A percentile compares a stretch with the other conserved stretches of the same genome.
These are phyloP conservation scores for Cladosporium sp. DNA, from an alignment of 2,329 filamentous ascomycete species.

Conservation along the genomic window DNA sequence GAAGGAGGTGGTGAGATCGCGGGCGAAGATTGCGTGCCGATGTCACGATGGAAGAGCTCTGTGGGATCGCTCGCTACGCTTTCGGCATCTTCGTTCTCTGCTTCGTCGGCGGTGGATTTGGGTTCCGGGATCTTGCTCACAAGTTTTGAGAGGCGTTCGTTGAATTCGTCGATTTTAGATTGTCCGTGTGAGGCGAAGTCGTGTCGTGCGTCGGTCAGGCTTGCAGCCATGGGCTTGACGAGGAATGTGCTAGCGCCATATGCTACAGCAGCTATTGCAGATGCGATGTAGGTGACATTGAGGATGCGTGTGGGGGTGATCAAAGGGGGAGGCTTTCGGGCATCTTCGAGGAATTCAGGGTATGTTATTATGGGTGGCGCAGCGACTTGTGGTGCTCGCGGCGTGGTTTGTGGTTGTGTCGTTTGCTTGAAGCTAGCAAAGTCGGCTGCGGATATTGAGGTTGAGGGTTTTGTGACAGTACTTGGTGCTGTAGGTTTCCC, in stretches of 20 bases:
- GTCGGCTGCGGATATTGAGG: conserved; percentile 26
- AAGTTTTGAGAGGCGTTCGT: conserved; percentile 51
- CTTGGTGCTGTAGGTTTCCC: neutral
- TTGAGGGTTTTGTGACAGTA: neutral
- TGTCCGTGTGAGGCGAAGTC: conserved; percentile 56
- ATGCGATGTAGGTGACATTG: conserved; percentile 58
- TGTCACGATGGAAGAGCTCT: conserved; percentile 78
- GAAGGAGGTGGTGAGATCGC: conserved; percentile 45
- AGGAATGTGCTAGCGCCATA: conserved; percentile 72
- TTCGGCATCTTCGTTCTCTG: conserved; percentile 48
- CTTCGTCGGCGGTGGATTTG: conserved; percentile 33
- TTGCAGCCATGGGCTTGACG: conserved; percentile 61
- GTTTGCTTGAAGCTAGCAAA: conserved; percentile 29
- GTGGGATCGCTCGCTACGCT: conserved; percentile 63
- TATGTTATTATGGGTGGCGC: conserved; percentile 66
- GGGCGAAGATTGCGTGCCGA: conserved; percentile 73
- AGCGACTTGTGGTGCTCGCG: conserved; percentile 26
- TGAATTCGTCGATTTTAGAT: conserved; percentile 55
- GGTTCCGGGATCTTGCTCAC: conserved; percentile 31
- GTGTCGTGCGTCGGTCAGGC: conserved; percentile 56
- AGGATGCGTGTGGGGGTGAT: conserved; percentile 57
- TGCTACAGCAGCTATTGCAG: conserved; percentile 57
- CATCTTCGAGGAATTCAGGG: conserved; percentile 62
- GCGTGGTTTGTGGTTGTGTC: neutral
- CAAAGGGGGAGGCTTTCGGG: conserved; percentile 59